Evolutionary conservation across 2,329 filamentous ascomycete genomes (phyloP).

Genomic region (Ustulina deusta): DNA sequence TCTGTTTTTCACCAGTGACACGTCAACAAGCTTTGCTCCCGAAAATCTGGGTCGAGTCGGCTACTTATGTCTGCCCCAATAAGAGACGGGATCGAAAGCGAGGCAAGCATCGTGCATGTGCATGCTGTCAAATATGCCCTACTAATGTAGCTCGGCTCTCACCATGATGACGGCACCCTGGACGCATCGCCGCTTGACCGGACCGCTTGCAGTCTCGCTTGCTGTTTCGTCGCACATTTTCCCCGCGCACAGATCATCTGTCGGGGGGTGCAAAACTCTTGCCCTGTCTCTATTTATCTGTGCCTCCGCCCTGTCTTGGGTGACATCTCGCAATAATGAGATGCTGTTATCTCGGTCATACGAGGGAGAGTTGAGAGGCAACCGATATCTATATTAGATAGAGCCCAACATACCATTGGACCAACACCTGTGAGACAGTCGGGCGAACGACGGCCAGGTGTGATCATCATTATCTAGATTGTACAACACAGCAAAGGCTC

Average conservation of each 20-base stretch:
- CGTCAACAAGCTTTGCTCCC: slow-evolving; percentile 47
- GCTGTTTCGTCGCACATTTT: slow-evolving; percentile 23
- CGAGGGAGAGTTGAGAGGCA: slow-evolving; percentile 23
- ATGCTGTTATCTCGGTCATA: slow-evolving; percentile 34
- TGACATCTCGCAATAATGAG: slow-evolving; percentile 30
- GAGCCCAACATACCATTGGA: slow-evolving; percentile 16
- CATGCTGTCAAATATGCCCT: slow-evolving; percentile 34
- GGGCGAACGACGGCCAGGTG: slow-evolving; percentile 30
- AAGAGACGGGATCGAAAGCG: slow-evolving; percentile 30
- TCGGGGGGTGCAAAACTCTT: slow-evolving; percentile 16
- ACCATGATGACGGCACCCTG: slow-evolving; percentile 33
- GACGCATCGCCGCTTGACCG: slow-evolving; percentile 35
- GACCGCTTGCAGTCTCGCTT: slow-evolving; percentile 21
- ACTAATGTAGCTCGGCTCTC: slow-evolving; percentile 26
- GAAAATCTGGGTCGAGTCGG: slow-evolving; percentile 46
- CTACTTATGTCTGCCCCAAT: slow-evolving; percentile 34
- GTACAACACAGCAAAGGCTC: slow-evolving; percentile 36
- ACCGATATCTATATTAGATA: slow-evolving; percentile 24
- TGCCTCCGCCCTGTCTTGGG: slow-evolving; percentile 21
- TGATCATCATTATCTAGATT: slow-evolving; percentile 29
- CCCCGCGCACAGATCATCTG: slow-evolving; percentile 24
- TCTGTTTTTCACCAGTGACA: slow-evolving; percentile 42
- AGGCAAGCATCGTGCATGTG: slow-evolving; percentile 39
- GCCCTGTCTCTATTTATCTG: slow-evolving; percentile 16
- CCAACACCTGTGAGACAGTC: slow-evolving; percentile 17